These are phyloP conservation scores for Aspergillus arachidicola DNA, from an alignment of 2,329 filamentous ascomycete genomes.

Conservation along the genomic window DNA sequence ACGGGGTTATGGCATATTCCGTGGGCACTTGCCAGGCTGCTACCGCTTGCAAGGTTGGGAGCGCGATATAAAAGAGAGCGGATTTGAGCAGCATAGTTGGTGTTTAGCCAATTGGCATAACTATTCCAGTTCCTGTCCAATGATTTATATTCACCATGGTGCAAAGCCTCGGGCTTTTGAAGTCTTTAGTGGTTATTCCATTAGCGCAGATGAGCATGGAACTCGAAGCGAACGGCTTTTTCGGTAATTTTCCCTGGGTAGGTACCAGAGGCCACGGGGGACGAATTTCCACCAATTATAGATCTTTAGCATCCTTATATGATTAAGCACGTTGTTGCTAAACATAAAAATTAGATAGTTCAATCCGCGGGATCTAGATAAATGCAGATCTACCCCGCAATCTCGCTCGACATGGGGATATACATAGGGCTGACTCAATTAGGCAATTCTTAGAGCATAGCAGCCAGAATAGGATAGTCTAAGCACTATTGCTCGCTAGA, in stretches of 20 bases:
- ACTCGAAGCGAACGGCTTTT: neutral
- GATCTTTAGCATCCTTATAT: neutral
- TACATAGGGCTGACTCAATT: neutral
- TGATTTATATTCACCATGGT: neutral
- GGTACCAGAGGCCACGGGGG: no score
- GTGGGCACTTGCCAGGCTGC: neutral
- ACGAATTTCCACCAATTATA: neutral
- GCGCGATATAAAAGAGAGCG: neutral
- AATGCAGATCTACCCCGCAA: neutral
- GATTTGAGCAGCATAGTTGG: neutral
- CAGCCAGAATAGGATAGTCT: neutral
- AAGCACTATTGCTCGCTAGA: neutral
- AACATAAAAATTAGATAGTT: neutral
- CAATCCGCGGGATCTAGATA: neutral
- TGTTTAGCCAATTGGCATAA: rapidly evolving
- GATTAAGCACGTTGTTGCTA: neutral
- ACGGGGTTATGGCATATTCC: neutral
- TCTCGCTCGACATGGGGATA: neutral
- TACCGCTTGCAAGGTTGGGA: neutral
- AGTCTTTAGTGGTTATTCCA: neutral
- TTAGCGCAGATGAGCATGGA: neutral
- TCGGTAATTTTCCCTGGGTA: neutral
- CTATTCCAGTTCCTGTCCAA: neutral
- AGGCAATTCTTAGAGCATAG: neutral
- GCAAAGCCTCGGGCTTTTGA: neutral